Evolutionary conservation across 768 basidiomycete species (phyloP).

Genomic region (Agrocybe praecox): DNA sequence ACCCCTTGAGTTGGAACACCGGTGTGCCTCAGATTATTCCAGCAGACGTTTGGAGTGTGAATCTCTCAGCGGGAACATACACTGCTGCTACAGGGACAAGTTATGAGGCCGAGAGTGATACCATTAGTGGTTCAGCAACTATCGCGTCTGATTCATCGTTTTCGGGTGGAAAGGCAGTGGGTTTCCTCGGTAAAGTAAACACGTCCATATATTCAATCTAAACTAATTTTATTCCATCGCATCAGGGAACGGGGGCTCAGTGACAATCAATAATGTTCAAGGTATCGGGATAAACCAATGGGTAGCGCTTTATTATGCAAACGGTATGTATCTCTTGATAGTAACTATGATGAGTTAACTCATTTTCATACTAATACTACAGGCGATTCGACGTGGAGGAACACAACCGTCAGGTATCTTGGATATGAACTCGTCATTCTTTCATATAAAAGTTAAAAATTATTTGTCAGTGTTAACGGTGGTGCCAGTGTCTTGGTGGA

Average conservation of each 20-base stretch:
- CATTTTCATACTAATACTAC: neutral
- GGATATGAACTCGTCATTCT: no score
- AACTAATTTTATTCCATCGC: neutral
- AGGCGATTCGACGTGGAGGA: constrained; percentile 60
- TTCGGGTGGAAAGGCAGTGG: constrained; percentile 55
- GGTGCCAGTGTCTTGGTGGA: constrained; percentile 53
- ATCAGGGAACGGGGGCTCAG: constrained; percentile 56
- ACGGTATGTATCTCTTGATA: constrained; percentile 32
- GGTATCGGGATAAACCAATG: constrained; percentile 57
- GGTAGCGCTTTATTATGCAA: constrained; percentile 64
- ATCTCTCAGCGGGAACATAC: constrained; percentile 53
- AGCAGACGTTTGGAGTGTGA: constrained; percentile 60
- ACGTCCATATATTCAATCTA: neutral
- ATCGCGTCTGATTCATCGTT: constrained; percentile 45
- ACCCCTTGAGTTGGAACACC: constrained; percentile 56
- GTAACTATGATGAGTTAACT: neutral
- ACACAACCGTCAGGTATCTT: constrained; percentile 57
- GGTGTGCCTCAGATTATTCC: constrained; percentile 55
- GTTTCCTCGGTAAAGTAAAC: constrained; percentile 50
- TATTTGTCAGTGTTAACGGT: constrained; percentile 52
- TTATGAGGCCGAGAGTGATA: constrained; percentile 60
- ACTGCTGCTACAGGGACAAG: constrained; percentile 49
- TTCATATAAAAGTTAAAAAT: no score
- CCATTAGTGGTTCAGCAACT: constrained; percentile 47
- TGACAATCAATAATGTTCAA: constrained; percentile 54